phyloP scores from a whole-genome alignment of 306 rosid species.

The Amphicarpaea edgeworthii region DNA sequence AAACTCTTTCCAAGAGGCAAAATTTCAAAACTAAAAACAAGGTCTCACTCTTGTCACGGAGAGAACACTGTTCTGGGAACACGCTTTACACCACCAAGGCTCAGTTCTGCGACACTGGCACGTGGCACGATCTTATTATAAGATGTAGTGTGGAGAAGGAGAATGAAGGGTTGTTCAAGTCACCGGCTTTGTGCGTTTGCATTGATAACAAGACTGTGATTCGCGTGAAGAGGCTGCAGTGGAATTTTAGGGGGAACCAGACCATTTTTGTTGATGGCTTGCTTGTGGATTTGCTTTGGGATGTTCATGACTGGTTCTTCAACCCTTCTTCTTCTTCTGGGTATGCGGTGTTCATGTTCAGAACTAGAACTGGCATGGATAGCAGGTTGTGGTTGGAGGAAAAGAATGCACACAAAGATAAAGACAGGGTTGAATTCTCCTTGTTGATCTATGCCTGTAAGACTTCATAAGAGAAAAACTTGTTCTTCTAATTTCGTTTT shows the following conservation, averaged over 20 bases:
- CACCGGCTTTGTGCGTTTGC: slow-evolving; percentile 64
- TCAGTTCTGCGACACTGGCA: slow-evolving; percentile 75
- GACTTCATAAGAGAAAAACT: slow-evolving; percentile 52
- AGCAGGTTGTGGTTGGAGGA: slow-evolving; percentile 93
- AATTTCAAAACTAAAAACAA: slow-evolving; percentile 40
- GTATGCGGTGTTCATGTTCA: slow-evolving; percentile 87
- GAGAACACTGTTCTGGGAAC: slow-evolving; percentile 75
- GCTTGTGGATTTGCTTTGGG: slow-evolving; percentile 94
- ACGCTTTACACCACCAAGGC: slow-evolving; percentile 71
- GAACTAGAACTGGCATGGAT: slow-evolving; percentile 87
- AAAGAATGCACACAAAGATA: slow-evolving; percentile 62
- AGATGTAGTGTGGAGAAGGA: slow-evolving; percentile 70
- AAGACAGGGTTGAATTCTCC: slow-evolving; percentile 73
- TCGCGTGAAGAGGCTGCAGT: slow-evolving; percentile 84
- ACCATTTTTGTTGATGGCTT: slow-evolving; percentile 88
- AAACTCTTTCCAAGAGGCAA: slow-evolving; percentile 47
- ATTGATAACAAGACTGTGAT: slow-evolving; percentile 85
- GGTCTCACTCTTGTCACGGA: slow-evolving; percentile 56
- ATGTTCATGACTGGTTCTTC: slow-evolving; percentile 97
- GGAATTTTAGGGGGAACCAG: slow-evolving; percentile 98
- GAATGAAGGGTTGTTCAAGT: slow-evolving; percentile 53
- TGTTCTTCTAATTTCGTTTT: slow-evolving; percentile 7
- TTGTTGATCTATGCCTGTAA: slow-evolving; percentile 93
- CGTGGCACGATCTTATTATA: slow-evolving; percentile 70
- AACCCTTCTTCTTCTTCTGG: slow-evolving; percentile 55